These are phyloP conservation scores for Penicillium sp. DNA, from an alignment of 2,329 filamentous ascomycete species.

Conservation along the genomic window DNA sequence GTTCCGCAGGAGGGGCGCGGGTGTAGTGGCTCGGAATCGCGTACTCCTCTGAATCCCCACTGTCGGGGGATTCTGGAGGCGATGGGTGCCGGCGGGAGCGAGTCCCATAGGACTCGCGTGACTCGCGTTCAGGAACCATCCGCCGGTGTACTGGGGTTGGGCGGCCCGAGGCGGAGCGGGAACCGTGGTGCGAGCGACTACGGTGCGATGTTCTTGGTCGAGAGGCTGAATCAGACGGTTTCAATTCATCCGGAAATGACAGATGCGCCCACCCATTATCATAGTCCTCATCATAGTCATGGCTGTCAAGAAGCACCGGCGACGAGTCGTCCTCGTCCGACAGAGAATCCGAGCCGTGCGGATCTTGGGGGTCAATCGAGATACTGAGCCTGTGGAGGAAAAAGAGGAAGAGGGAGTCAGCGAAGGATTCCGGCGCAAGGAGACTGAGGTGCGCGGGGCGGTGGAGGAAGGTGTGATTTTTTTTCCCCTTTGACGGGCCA, in stretches of 20 bases:
- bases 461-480: not conserved
- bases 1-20: slow-evolving; percentile 42
- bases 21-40: slow-evolving; percentile 54
- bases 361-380: slow-evolving; percentile 48
- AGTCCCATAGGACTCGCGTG: slow-evolving; percentile 44
- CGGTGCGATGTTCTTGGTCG: slow-evolving; percentile 50
- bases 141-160: slow-evolving; percentile 48
- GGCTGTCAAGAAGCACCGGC: slow-evolving; percentile 51
- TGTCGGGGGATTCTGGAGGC: slow-evolving; percentile 63
- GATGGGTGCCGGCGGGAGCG: slow-evolving; percentile 53
- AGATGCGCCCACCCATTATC: slow-evolving; percentile 48
- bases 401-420: slow-evolving; percentile 7
- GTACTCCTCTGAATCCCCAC: slow-evolving; percentile 71
- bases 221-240: slow-evolving; percentile 55
- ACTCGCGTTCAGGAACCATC: slow-evolving; percentile 45
- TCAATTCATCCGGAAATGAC: slow-evolving; percentile 54
- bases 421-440: not conserved
- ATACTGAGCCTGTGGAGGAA: slow-evolving; percentile 47
- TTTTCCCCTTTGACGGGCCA: not conserved
- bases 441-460: not conserved
- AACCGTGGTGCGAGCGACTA: slow-evolving; percentile 48
- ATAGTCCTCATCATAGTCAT: slow-evolving; percentile 48
- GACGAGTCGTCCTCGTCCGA: slow-evolving; percentile 55
- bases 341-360: slow-evolving; percentile 47
- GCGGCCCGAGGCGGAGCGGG: slow-evolving; percentile 44